phyloP scores from a whole-genome alignment of 495 filamentous ascomycete genomes.

The Podospora conica region DNA sequence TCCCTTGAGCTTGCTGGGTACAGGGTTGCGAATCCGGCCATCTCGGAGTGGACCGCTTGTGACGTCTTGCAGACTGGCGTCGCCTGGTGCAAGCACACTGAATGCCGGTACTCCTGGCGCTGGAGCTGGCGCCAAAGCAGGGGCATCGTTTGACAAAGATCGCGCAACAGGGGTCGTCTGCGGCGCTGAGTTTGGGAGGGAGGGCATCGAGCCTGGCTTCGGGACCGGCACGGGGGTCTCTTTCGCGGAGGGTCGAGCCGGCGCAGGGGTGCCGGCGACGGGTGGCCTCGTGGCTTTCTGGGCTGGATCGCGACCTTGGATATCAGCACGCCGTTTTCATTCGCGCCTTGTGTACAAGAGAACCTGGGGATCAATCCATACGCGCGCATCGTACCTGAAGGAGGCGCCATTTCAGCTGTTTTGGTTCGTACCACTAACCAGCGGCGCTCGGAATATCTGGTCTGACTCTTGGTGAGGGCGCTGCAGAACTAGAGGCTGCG shows the following conservation, averaged over 20 bases:
- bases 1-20: conserved; percentile 52
- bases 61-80: conserved; percentile 19
- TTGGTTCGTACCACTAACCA: not conserved
- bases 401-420: not conserved
- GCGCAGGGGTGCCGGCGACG: not conserved
- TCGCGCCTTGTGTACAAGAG: not conserved
- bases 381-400: conserved; percentile 16
- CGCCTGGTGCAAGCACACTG: conserved; percentile 14
- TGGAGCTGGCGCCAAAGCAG: not conserved
- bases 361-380: not conserved
- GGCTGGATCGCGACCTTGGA: conserved; percentile 5
- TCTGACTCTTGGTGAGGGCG: not conserved
- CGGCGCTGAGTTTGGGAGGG: conserved; percentile 10
- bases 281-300: conserved; percentile 13
- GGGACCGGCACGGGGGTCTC: conserved; percentile 22
- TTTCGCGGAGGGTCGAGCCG: conserved; percentile 11
- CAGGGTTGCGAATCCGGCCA: conserved; percentile 51
- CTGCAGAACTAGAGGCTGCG: not conserved
- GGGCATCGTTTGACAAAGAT: not conserved
- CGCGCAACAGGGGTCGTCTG: conserved; percentile 5
- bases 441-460: not conserved
- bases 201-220: conserved; percentile 19
- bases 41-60: conserved; percentile 30
- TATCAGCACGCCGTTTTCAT: conserved; percentile 11
- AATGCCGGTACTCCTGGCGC: conserved; percentile 5